phyloP scores from a whole-genome alignment of 2,329 filamentous ascomycete species.

The Tympanopsis confertula region DNA sequence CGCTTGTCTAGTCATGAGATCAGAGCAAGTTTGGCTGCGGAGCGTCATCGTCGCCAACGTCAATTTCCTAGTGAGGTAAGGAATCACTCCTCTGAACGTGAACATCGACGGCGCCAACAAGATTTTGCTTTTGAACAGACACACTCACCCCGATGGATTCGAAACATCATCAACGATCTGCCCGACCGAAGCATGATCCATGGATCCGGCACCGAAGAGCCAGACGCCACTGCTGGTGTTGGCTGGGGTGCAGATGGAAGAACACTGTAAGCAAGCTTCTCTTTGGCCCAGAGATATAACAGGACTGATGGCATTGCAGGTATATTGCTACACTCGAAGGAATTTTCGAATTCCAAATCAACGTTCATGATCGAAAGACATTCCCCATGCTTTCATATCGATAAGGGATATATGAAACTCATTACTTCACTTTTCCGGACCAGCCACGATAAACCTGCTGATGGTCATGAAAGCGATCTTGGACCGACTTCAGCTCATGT shows the following conservation, averaged over 20 bases:
- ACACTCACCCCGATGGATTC: constrained; percentile 22
- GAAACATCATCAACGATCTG: constrained; percentile 20
- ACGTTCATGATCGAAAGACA: constrained; percentile 30
- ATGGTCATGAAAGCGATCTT: too few species aligned
- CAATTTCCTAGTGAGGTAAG: constrained; percentile 19
- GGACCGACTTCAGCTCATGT: too few species aligned
- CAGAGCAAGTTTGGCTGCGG: constrained; percentile 21
- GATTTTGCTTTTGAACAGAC: constrained; percentile 17
- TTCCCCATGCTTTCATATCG: constrained; percentile 28
- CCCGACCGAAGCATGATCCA: constrained; percentile 14
- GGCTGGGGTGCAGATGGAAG: constrained; percentile 31
- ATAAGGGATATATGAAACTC: constrained; percentile 10
- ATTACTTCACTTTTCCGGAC: too few species aligned
- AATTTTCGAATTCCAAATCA: constrained; percentile 31
- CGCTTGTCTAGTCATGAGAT: constrained; percentile 14
- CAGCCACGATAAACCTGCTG: too few species aligned
- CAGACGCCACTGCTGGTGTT: constrained; percentile 28
- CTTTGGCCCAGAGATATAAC: neutral
- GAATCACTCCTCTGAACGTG: constrained; percentile 9
- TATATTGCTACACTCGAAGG: constrained; percentile 33
- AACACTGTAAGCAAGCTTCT: constrained; percentile 24
- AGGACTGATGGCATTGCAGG: constrained; percentile 13
- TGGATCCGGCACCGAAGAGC: constrained; percentile 15
- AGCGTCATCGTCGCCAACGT: constrained; percentile 22
- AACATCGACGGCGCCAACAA: constrained; percentile 15